These are phyloP conservation scores for Nakazawaea wickerhamii DNA, from an alignment of 805 yeast species.

Conservation along the genomic window DNA sequence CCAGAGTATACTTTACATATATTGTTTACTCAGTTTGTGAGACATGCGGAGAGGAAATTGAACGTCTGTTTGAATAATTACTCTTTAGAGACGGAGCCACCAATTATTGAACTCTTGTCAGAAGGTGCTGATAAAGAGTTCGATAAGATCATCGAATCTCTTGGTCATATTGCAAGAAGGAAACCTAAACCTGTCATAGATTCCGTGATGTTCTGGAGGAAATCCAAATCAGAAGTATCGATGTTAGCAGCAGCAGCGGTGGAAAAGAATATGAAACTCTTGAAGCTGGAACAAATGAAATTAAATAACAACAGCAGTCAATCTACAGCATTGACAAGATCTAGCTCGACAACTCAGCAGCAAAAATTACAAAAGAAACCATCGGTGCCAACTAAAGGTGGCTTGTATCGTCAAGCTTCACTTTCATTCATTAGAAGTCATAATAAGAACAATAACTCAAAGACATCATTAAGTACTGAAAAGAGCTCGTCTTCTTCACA, in stretches of 20 bases:
- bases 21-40: slow-evolving; percentile 89
- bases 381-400: neutral
- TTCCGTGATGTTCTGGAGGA: slow-evolving; percentile 97
- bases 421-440: slow-evolving; percentile 24
- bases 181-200: slow-evolving; percentile 96
- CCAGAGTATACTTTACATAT: slow-evolving; percentile 93
- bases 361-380: slow-evolving; percentile 1
- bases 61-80: slow-evolving; percentile 61
- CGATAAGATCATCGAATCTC: slow-evolving; percentile 77
- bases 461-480: slow-evolving; percentile 30
- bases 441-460: slow-evolving; percentile 45
- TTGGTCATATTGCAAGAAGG: slow-evolving; percentile 85
- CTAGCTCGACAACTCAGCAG: neutral
- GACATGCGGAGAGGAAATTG: slow-evolving; percentile 86
- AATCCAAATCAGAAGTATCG: slow-evolving; percentile 85
- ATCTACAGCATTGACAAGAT: neutral
- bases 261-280: slow-evolving; percentile 30
- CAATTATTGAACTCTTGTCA: slow-evolving; percentile 68
- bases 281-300: slow-evolving; percentile 17
- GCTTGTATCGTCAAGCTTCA: slow-evolving; percentile 9
- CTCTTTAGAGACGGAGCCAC: slow-evolving; percentile 69
- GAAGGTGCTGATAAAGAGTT: slow-evolving; percentile 84
- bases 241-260: slow-evolving; percentile 52
- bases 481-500: slow-evolving; percentile 14
- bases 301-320: neutral